These are phyloP conservation scores for Cokeromyces recurvatus DNA, from an alignment of 371 early-diverging fungal species.

Conservation along the genomic window DNA sequence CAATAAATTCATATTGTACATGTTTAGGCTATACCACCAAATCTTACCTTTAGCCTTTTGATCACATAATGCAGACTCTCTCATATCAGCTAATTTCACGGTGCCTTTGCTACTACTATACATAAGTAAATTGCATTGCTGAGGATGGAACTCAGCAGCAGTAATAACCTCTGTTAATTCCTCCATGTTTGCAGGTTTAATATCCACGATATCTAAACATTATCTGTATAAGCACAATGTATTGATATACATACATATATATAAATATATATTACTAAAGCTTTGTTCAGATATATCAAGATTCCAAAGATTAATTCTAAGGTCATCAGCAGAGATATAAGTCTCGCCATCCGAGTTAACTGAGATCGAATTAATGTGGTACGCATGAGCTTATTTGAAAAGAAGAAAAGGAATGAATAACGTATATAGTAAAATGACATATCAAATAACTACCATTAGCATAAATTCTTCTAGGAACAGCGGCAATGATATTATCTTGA, in stretches of 20 bases:
- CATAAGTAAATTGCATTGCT: slow-evolving; percentile 83
- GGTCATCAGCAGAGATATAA: slow-evolving; percentile 91
- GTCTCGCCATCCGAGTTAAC: slow-evolving; percentile 89
- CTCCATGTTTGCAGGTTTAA: slow-evolving; percentile 94
- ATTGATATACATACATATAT: neutral
- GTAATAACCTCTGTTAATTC: slow-evolving; percentile 96
- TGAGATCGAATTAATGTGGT: slow-evolving; percentile 94
- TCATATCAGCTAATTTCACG: slow-evolving; percentile 87
- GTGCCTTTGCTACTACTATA: slow-evolving; percentile 92
- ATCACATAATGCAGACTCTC: slow-evolving; percentile 84
- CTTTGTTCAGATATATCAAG: slow-evolving; percentile 83
- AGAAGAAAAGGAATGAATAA: neutral
- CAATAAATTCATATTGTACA: neutral
- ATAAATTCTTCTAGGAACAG: slow-evolving; percentile 79
- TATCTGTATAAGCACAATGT: neutral
- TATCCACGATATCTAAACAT: slow-evolving; percentile 81
- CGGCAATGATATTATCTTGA: slow-evolving; percentile 83
- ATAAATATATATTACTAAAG: slow-evolving; percentile 55
- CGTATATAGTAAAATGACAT: neutral
- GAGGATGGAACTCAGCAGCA: slow-evolving; percentile 88
- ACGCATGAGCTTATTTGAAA: slow-evolving; percentile 72
- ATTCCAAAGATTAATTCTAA: slow-evolving; percentile 93
- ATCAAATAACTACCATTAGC: slow-evolving; percentile 50
- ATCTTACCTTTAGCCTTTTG: slow-evolving; percentile 64
- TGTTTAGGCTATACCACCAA: neutral